Conservation (phyloP, 805 yeast genomes). For the Kluyveromyces nonfermentans region DNA sequence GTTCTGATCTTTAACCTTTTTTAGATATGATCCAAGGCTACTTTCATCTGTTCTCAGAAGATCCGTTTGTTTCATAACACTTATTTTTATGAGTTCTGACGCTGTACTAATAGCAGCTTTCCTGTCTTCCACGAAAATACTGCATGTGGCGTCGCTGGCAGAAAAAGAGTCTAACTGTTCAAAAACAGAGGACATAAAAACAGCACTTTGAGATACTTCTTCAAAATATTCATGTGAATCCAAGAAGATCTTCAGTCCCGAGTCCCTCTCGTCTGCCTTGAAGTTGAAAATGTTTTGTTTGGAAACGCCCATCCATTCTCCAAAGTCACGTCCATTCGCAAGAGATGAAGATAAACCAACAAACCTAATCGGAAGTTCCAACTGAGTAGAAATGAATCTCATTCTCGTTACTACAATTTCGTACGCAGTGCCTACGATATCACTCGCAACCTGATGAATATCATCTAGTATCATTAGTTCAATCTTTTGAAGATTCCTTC, state of each 20-base stretch:
- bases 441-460: constrained; percentile 54
- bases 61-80: constrained; percentile 30
- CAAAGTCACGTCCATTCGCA: constrained; percentile 68
- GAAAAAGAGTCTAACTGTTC: constrained; percentile 30
- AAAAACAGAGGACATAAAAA: constrained; percentile 44
- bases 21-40: constrained; percentile 6
- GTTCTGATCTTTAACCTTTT: constrained; percentile 23
- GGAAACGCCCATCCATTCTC: constrained; percentile 76
- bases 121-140: constrained; percentile 53
- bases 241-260: constrained; percentile 49
- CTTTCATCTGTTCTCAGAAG: constrained; percentile 35
- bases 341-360: constrained; percentile 65
- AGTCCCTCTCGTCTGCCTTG: constrained; percentile 48
- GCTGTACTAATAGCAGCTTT: constrained; percentile 46
- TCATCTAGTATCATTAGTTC: constrained; percentile 68
- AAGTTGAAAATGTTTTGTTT: constrained; percentile 60
- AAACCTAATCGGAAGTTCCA: constrained; percentile 49
- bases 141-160: constrained; percentile 26
- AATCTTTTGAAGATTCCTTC: constrained; percentile 58
- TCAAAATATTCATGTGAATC: constrained; percentile 37
- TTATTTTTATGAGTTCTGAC: constrained; percentile 33
- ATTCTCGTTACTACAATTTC: constrained; percentile 66
- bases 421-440: constrained; percentile 48
- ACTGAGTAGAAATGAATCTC: constrained; percentile 57
- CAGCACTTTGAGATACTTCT: constrained; percentile 31